Percentiles rank a stretch among this genome's conserved stretches.
Evolutionary conservation across 768 basidiomycete species (phyloP).

Genomic region (Suillus tomentosus): DNA sequence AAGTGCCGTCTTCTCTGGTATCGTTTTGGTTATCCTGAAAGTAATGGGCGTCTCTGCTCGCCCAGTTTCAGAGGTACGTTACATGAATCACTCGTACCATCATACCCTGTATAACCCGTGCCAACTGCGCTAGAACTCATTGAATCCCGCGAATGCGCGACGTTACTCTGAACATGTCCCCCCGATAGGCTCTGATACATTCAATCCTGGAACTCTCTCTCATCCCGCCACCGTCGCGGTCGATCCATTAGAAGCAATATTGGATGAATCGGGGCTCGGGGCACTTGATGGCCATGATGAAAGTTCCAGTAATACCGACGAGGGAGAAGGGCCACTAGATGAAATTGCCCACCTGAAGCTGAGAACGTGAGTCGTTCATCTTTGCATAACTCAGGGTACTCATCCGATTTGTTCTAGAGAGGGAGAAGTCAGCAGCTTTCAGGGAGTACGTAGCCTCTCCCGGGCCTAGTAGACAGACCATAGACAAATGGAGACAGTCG

Average conservation of each 20-base stretch:
- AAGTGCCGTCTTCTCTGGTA: neutral
- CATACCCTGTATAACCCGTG: neutral
- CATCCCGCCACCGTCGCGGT: slow-evolving; percentile 12
- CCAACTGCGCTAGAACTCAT: neutral
- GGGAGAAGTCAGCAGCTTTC: neutral
- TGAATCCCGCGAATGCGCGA: neutral
- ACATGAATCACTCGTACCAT: neutral
- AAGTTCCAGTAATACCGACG: neutral
- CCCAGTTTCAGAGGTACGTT: neutral
- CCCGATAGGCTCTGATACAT: slow-evolving; percentile 13
- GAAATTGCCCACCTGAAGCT: neutral
- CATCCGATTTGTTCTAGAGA: neutral
- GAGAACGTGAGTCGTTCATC: neutral
- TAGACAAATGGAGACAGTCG: neutral
- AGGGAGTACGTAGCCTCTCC: neutral
- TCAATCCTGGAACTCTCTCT: slow-evolving; percentile 16
- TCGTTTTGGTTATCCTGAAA: neutral
- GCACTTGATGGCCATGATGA: slow-evolving; percentile 3
- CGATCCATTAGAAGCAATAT: slow-evolving; percentile 8
- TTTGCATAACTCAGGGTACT: neutral
- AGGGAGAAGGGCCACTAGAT: neutral
- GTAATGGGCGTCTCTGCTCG: neutral
- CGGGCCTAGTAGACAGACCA: neutral
- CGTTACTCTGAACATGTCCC: slow-evolving; percentile 7
- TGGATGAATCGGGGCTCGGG: slow-evolving; percentile 4